Percentiles rank a stretch among this genome's conserved stretches.
phyloP scores from a whole-genome alignment of 768 basidiomycete genomes.

The Lentinula raphanica region DNA sequence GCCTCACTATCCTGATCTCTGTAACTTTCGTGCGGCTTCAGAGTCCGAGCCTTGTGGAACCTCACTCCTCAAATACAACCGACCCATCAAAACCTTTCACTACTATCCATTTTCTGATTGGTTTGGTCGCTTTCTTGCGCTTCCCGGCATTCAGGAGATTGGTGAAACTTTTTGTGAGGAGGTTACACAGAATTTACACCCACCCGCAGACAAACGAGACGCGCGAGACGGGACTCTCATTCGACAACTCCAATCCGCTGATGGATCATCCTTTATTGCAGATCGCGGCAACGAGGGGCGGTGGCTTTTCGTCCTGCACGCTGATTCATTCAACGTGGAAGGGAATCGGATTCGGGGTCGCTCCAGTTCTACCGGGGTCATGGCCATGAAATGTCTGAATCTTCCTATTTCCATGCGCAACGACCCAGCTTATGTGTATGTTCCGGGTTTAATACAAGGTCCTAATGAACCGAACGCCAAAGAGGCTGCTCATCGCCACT shows the following conservation, averaged over 20 bases:
- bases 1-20: conserved; percentile 2
- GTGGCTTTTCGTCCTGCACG: conserved; percentile 4
- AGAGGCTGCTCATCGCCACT: conserved; percentile 5
- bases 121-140: conserved; percentile 1
- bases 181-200: neutral
- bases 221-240: neutral
- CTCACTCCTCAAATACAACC: neutral
- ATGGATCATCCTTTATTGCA: neutral
- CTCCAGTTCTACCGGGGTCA: conserved; percentile 1
- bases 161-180: conserved; percentile 3
- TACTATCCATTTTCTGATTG: conserved; percentile 7
- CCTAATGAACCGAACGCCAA: conserved; percentile 1
- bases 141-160: neutral
- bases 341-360: conserved; percentile 1
- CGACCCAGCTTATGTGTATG: conserved; percentile 4
- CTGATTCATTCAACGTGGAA: conserved; percentile 3
- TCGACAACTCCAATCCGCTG: neutral
- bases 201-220: neutral
- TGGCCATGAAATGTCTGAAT: conserved; percentile 6
- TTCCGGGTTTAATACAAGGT: conserved; percentile 6
- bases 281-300: conserved; percentile 2
- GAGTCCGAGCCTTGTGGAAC: neutral
- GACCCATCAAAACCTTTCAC: conserved; percentile 1
- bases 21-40: neutral
- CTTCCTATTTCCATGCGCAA: conserved; percentile 2